Evolutionary conservation across 2,329 filamentous ascomycete genomes (phyloP), one percentile per base, ranked within the genome.

Genomic region (Ceratocystis cubensis): DNA sequence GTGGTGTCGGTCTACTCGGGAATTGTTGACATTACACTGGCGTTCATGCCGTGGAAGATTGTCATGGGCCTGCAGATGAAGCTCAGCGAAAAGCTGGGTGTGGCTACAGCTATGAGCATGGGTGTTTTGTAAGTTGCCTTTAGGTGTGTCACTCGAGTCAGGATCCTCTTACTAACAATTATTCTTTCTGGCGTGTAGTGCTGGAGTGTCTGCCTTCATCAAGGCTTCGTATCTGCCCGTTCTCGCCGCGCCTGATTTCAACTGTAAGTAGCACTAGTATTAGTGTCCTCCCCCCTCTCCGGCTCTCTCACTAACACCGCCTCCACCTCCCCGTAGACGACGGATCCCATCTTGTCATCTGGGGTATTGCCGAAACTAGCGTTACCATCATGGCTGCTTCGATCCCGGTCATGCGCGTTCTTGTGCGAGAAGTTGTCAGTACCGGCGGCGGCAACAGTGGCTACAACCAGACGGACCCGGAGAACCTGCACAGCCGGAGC

Each of bases 1-100:
- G 53, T 46, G 10, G 46, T 46, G 8, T 28, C 48, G 50, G 65
- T 68, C 3, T 72, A 69, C 37, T 71, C 69, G 13, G 70, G 68
- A 5, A 61, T 66, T 5, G 65, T 71, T 57, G 71, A 72, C 48
- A 66, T 72, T 56, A 50, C 64, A 1, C 65, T 72, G 22, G 71
- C 69, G 13, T 65, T 72, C 17, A 64, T 72, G 5, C 71, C 72
- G 3, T 72, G 71, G 70, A 70, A 70, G 33, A 69, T 73, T 13
- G 59, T 73, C 37, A 70, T 71, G 71, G 70, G 69, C 2, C 65
- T 73, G 1, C 70, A 72, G 33, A 73, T 73, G 71, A 71, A 71
- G 63, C 62, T 68, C 1, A 70, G 71, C 50, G 72, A 73, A 50
- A 73, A 72, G 67, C 67, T 73, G 13, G 67, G 72, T 10, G 71